These are phyloP conservation scores for Microcyclospora tardicrescens DNA, from an alignment of 2,329 filamentous ascomycete species.

Conservation along the genomic window DNA sequence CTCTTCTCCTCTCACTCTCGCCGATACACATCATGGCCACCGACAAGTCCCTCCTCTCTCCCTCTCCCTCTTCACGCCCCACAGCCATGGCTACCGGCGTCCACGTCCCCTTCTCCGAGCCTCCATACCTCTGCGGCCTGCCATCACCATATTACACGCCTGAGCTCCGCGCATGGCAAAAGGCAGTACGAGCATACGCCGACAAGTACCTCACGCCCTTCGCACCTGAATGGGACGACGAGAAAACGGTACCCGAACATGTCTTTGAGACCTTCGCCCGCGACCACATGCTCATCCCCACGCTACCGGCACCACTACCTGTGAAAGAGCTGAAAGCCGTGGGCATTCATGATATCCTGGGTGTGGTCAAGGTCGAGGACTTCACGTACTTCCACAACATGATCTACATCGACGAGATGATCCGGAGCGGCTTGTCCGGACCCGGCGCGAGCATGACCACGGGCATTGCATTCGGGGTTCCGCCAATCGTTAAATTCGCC, in stretches of 20 bases:
- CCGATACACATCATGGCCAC: too few species aligned
- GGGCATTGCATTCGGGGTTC: constrained; percentile 59
- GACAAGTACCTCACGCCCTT: constrained; percentile 48
- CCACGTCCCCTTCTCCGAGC: constrained; percentile 57
- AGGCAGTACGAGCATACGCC: constrained; percentile 53
- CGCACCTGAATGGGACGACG: constrained; percentile 57
- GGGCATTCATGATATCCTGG: constrained; percentile 54
- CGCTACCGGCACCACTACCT: constrained; percentile 55
- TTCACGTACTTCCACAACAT: constrained; percentile 59
- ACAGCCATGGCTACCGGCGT: constrained; percentile 2
- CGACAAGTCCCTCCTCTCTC: too few species aligned
- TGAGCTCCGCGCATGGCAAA: constrained; percentile 54
- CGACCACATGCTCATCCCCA: constrained; percentile 57
- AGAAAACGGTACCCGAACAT: constrained; percentile 48
- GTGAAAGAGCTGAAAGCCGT: constrained; percentile 53
- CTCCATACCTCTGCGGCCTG: constrained; percentile 55
- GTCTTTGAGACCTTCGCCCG: constrained; percentile 53
- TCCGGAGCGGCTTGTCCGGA: constrained; percentile 50
- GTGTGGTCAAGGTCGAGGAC: constrained; percentile 55
- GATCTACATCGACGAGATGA: constrained; percentile 62
- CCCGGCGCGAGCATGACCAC: constrained; percentile 54
- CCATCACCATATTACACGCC: constrained; percentile 60
- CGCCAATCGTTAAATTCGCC: constrained; percentile 58
- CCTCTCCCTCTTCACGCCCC: too few species aligned
- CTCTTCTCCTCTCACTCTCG: too few species aligned